Evolutionary conservation across 768 basidiomycete species (phyloP).

Genomic region (Serendipita indica): DNA sequence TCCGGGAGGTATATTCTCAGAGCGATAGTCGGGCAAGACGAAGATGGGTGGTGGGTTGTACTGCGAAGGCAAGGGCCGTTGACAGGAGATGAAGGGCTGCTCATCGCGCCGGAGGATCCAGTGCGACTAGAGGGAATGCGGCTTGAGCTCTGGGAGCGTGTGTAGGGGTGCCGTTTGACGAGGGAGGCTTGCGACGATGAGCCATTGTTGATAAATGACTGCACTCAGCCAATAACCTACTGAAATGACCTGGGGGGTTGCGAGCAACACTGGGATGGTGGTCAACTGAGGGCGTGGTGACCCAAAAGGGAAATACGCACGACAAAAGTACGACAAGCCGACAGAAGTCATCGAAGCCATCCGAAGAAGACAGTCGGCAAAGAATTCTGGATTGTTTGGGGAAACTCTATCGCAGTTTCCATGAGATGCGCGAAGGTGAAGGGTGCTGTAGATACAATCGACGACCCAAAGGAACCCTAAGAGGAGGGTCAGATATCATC

Average conservation of each 20-base stretch:
- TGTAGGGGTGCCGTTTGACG: constrained; percentile 5
- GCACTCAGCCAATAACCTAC: not conserved
- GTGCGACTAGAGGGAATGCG: constrained; percentile 1
- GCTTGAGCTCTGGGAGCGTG: constrained; percentile 9
- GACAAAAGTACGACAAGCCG: constrained; percentile 4
- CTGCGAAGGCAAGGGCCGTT: not conserved
- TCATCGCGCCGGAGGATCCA: not conserved
- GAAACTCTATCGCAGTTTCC: not conserved
- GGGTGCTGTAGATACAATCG: not conserved
- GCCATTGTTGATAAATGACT: constrained; percentile 7
- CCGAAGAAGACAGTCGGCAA: not conserved
- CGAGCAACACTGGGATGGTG: not conserved
- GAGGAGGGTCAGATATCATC: not conserved
- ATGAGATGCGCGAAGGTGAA: not conserved
- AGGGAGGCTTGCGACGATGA: constrained; percentile 4
- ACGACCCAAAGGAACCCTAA: constrained; percentile 4
- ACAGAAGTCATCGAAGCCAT: not conserved
- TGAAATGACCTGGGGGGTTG: constrained; percentile 1
- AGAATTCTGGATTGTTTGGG: constrained; percentile 1
- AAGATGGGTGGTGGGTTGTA: not conserved
- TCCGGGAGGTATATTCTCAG: constrained; percentile 3
- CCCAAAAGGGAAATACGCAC: not conserved
- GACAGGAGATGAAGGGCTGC: not conserved
- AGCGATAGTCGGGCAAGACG: not conserved
- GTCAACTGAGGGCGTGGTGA: not conserved